These are phyloP conservation scores for Sphagnum contortum DNA, from an alignment of 225 moss, liverwort and hornwort species.

Conservation along the genomic window DNA sequence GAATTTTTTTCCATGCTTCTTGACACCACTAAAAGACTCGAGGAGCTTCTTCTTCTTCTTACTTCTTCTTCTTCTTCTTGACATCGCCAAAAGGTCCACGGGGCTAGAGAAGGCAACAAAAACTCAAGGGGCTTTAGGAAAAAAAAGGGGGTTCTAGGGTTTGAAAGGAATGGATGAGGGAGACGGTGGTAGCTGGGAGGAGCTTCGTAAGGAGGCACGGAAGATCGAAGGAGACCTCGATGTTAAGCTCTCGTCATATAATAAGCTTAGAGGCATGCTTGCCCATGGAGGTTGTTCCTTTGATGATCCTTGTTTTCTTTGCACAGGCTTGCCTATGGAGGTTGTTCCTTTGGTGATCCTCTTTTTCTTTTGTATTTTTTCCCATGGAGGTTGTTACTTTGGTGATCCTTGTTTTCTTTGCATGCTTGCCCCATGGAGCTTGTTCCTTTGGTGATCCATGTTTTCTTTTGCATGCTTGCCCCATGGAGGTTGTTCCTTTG, in stretches of 20 bases:
- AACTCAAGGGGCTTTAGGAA: no score
- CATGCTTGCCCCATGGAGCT: no score
- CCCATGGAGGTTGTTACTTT: slow-evolving; percentile 67
- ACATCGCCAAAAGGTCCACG: no score
- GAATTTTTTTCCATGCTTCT: no score
- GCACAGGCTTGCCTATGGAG: background rate
- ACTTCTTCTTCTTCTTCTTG: no score
- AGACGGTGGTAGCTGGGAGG: slow-evolving; percentile 80
- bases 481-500: slow-evolving; percentile 60
- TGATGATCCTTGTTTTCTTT: background rate
- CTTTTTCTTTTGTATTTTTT: slow-evolving; percentile 38
- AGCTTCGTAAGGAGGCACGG: slow-evolving; percentile 84
- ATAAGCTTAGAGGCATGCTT: slow-evolving; percentile 90
- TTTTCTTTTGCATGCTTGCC: slow-evolving; percentile 48
- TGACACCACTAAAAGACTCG: no score
- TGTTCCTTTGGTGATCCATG: no score
- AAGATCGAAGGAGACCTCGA: slow-evolving; percentile 97
- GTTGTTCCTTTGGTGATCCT: no score
- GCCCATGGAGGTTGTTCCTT: slow-evolving; percentile 73
- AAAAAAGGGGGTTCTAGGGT: no score
- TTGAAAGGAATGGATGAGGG: slow-evolving; percentile 53
- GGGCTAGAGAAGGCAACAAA: no score
- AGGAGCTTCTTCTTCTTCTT: no score
- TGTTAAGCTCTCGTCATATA: slow-evolving; percentile 93
- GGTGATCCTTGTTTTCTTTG: background rate